Base-by-base conservation (phyloP, 345 rosid genomes). In the Noccaea bulbosa region DNA sequence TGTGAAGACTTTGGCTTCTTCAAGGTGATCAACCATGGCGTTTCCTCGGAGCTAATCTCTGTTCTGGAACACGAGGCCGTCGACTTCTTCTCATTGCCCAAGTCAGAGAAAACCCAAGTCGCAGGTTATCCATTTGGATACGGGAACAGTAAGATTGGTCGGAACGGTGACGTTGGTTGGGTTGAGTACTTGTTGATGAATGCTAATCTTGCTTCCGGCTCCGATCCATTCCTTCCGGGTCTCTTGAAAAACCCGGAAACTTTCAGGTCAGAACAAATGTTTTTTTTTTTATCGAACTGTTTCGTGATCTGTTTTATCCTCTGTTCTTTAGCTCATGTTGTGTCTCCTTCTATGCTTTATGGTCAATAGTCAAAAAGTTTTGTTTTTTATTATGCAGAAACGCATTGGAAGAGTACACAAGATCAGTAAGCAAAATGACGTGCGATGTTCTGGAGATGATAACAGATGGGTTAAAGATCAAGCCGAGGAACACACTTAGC, bases 121-220 rank as follows among this genome's bases (percentile, higher is more conserved):
- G 83, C 46, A n/a, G 85, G 88, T n/a, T 55, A 78, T 67, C 98
- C 94, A 5, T 87, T 79, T 46, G 98, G 98, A 32, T 92, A 92
- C 40, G 96, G 94, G 24, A 83, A 63, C 79, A 84, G 75, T 43
- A 75, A 81, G 54, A 92, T 92, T 65, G 98, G 98, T 22, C 70
- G 27, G 0, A 88, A 84, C 15, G 96, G 91, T 15, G 96, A 92
- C 63, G 80, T 87, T 14, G 98, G 98, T 16, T 86, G 93, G 94
- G 80, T 92, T 43, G 98, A 89, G 49, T 81, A 75, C 67, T 83
- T 92, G 59, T 81, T 92, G 58, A 82, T 92, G 54, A 81, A 81
- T 53, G 70, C 86, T 59, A 81, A 78, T 57, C 59, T 79, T 27
- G 81, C 68, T 30, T 62, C 78, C 14, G 60, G 20, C 43, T 69